These are phyloP conservation scores for Effrenium voratum DNA, from an alignment of 73 alveolate species.

Conservation along the genomic window DNA sequence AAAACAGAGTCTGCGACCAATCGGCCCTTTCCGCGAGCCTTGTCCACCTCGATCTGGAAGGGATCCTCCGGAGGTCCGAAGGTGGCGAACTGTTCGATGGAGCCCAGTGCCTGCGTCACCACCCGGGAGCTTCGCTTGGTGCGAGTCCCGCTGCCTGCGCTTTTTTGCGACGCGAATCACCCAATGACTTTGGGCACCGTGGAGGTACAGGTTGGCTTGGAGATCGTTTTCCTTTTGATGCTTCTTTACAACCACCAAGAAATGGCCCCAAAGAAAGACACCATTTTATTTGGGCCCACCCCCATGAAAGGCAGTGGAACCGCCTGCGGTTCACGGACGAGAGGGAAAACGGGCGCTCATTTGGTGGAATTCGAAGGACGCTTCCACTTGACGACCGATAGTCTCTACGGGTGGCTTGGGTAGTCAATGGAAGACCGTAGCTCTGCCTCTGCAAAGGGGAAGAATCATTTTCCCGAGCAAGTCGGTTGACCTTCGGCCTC, in stretches of 20 bases:
- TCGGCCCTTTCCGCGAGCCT: background rate
- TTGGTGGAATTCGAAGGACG: no score
- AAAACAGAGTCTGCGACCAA: background rate
- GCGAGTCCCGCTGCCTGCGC: background rate
- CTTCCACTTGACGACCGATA: no score
- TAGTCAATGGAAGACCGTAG: no score
- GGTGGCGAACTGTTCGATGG: constrained; percentile 79
- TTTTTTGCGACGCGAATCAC: background rate
- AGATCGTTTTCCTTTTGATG: background rate
- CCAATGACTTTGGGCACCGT: background rate
- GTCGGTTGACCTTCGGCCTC: background rate
- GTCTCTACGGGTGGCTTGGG: no score
- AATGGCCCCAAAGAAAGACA: background rate
- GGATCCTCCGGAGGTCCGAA: constrained; percentile 28
- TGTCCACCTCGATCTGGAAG: constrained; percentile 80
- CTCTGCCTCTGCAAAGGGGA: background rate
- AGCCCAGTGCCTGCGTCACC: constrained; percentile 84
- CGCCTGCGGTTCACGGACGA: no score
- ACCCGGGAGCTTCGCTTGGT: constrained; percentile 37
- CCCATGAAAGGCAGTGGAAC: no score
- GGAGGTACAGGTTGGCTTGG: background rate
- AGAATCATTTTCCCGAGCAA: background rate
- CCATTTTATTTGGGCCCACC: no score
- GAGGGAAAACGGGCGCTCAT: no score
- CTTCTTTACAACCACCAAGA: background rate